Conservation (phyloP, 2,329 filamentous ascomycete species). For the Aureobasidium sp. region DNA sequence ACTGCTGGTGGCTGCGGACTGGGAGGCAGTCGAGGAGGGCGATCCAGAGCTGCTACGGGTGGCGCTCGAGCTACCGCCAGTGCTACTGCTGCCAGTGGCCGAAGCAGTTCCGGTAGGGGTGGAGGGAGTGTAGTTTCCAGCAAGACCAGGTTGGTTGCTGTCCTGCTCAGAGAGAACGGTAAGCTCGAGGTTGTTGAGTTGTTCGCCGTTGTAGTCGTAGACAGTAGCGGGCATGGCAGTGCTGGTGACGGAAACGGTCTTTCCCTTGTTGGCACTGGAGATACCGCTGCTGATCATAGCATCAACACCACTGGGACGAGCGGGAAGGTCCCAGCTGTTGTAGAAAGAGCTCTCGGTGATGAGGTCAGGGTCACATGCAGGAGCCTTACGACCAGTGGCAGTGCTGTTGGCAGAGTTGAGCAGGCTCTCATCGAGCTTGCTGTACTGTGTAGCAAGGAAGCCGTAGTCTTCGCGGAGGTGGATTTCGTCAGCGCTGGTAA, state of each 20-base stretch:
- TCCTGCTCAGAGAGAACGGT: not conserved
- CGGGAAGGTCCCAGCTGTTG: constrained; percentile 66
- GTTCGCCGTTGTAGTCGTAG: constrained; percentile 40
- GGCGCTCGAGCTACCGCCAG: not conserved
- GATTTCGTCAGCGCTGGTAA: constrained; percentile 30
- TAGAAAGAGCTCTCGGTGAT: constrained; percentile 60
- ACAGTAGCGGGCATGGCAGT: constrained; percentile 49
- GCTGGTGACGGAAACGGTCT: constrained; percentile 46
- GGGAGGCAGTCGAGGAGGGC: not conserved
- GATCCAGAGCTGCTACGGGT: not conserved
- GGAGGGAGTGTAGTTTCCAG: constrained; percentile 4
- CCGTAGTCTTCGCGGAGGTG: constrained; percentile 38
- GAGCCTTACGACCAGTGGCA: constrained; percentile 43
- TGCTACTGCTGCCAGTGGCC: not conserved
- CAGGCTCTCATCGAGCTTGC: constrained; percentile 57
- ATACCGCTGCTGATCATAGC: constrained; percentile 68
- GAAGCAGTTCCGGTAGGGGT: not conserved
- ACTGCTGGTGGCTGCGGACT: not conserved
- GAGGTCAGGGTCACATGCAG: constrained; percentile 53
- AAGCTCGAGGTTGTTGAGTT: constrained; percentile 47
- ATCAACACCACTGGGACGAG: constrained; percentile 54
- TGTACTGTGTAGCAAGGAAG: constrained; percentile 63
- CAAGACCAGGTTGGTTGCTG: constrained; percentile 7
- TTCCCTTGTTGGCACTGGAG: constrained; percentile 43
- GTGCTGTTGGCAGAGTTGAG: constrained; percentile 53